Base-by-base conservation (phyloP, 2,329 filamentous ascomycete species). In the Alternaria gansuensis region DNA sequence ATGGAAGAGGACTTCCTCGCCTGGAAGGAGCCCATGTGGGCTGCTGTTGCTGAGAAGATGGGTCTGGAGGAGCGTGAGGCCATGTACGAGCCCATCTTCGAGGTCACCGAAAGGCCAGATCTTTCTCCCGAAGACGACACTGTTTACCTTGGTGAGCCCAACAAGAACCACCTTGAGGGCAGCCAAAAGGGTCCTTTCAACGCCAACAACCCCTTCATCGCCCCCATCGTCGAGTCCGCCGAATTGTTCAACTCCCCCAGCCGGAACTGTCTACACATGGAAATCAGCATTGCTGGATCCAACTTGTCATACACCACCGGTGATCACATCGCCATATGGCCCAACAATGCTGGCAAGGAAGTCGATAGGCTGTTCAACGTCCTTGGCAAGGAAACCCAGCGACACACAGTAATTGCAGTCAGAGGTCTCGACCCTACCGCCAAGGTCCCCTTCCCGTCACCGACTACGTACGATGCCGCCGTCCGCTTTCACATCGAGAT, bases 11-110 rank as follows among this genome's bases (percentile, higher is more conserved):
- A 99, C 74, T 99, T 98, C 79, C 82, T 99, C 72, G 92, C 94
- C 66, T 99, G 95, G 95, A 99, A 99, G 82, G 95, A 99, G 73
- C 93, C 93, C 62, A 99, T 99, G 95, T 99, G 96, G 95, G 83
- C 86, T 71, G 91, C 90, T 60, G 84, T 99, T 52, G 84, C 90
- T 24, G 86, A 91, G 66, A 88, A 91, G 75, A 92, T 99, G 90
- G 87, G 87, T 53, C 82, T 99, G 55, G 91, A 98, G 79, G 95
- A 99, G 81, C 93, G 95, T 59, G 96, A 99, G 77, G 92, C 93
- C 62, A 88, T 96, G 60, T 99, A 98, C 78, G 96, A 99, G 78
- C 92, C 95, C 49, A 88, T 93, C 57, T 97, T 97, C 76, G 88
- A 87, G 69, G 88, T 99, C 69, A 86, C 85, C 26, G 90, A 97